phyloP scores from a whole-genome alignment of 148 eudicot genomes.

The Selenicereus undatus region DNA sequence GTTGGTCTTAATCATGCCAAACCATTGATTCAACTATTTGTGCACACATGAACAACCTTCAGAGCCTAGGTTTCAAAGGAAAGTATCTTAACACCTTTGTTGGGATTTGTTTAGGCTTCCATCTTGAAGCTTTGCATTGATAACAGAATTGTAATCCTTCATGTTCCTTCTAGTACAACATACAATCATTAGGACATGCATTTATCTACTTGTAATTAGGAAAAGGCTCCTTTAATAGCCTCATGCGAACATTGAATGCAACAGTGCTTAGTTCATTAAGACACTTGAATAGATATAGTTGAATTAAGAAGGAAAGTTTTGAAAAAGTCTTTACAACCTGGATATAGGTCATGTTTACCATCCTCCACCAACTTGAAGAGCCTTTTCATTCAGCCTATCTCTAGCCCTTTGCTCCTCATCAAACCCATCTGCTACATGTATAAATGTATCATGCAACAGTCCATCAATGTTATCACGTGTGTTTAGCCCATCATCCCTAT shows the following conservation, averaged over 20 bases:
- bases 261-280: not conserved
- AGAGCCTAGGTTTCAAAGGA: not conserved
- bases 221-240: too few relatives aligned
- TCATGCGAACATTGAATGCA: too few relatives aligned
- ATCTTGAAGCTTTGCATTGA: too few relatives aligned
- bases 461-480: too few relatives aligned
- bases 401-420: not conserved
- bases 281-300: not conserved
- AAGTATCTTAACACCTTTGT: not conserved
- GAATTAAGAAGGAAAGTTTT: not conserved
- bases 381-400: not conserved
- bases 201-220: too few relatives aligned
- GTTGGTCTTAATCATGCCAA: not conserved
- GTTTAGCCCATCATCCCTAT: too few relatives aligned
- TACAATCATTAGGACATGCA: too few relatives aligned
- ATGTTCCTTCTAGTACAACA: too few relatives aligned
- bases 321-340: not conserved
- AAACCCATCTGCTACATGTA: too few relatives aligned
- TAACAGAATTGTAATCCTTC: too few relatives aligned
- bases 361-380: not conserved
- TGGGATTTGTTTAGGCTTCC: too few relatives aligned
- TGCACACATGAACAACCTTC: not conserved
- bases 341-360: not conserved
- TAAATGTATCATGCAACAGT: too few relatives aligned
- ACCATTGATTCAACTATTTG: not conserved